Conservation (phyloP, 768 basidiomycete species). For the Amylocystis lapponica region DNA sequence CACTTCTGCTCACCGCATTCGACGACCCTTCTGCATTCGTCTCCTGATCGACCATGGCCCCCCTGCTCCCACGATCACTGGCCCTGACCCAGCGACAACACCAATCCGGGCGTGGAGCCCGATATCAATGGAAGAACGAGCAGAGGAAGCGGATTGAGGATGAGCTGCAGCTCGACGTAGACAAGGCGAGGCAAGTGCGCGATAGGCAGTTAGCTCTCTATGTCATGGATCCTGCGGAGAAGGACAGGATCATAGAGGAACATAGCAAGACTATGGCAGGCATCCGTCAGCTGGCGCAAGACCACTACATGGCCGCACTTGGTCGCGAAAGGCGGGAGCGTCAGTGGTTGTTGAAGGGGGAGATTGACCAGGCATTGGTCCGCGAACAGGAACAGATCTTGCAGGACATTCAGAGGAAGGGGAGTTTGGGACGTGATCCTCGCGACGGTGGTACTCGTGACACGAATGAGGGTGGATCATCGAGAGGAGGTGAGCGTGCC, state of each 20-base stretch:
- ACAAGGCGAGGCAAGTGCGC: constrained; percentile 58
- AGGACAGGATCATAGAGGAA: constrained; percentile 32
- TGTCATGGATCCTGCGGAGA: constrained; percentile 19
- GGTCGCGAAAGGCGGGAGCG: constrained; percentile 45
- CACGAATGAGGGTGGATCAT: constrained; percentile 1
- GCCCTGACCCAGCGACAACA: constrained; percentile 9
- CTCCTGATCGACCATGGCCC: constrained; percentile 12
- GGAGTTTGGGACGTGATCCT: background rate
- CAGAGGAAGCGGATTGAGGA: constrained; percentile 49
- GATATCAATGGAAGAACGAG: constrained; percentile 49
- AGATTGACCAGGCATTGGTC: too few species aligned
- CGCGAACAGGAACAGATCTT: constrained; percentile 40
- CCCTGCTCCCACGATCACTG: constrained; percentile 1
- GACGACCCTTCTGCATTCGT: background rate
- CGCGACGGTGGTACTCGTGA: background rate
- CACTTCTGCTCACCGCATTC: background rate
- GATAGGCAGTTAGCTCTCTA: constrained; percentile 41
- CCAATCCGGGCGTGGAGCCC: constrained; percentile 36
- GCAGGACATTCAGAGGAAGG: constrained; percentile 37
- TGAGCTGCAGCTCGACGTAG: constrained; percentile 35
- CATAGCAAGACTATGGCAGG: constrained; percentile 36
- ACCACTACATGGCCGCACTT: constrained; percentile 39
- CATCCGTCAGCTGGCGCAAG: constrained; percentile 41
- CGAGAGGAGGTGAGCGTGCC: constrained; percentile 9
- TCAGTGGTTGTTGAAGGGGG: constrained; percentile 28